A percentile compares a stretch with the other conserved stretches of the same genome.
Conservation (phyloP, 2,329 filamentous ascomycete species). For the Colletotrichum scovillei region DNA sequence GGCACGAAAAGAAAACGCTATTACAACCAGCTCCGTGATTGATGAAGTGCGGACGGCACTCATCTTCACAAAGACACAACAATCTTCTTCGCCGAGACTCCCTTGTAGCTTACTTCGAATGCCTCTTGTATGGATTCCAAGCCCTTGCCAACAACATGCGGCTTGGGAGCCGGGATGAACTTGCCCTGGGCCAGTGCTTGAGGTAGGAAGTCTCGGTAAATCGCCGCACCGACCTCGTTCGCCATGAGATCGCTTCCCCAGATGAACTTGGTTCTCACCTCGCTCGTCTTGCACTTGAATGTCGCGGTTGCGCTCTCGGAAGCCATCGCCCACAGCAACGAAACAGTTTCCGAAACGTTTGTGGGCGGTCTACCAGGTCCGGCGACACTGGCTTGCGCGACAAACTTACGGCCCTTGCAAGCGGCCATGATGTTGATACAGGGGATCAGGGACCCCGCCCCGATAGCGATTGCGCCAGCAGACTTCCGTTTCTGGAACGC, state of each 20-base stretch:
- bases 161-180: constrained; percentile 38
- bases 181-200: constrained; percentile 38
- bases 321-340: background rate
- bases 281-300: constrained; percentile 42
- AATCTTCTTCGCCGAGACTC: constrained; percentile 42
- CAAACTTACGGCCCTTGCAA: constrained; percentile 19
- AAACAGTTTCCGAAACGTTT: background rate
- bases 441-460: background rate
- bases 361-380: background rate
- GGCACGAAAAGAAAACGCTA: background rate
- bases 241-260: constrained; percentile 39
- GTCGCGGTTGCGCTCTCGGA: background rate
- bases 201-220: constrained; percentile 41
- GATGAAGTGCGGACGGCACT: background rate
- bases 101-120: constrained; percentile 37
- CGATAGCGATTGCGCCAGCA: constrained; percentile 36
- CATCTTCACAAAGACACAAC: constrained; percentile 28
- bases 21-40: background rate
- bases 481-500: constrained; percentile 40
- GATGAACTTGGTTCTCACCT: constrained; percentile 47
- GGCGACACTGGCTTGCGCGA: constrained; percentile 18
- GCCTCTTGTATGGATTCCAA: constrained; percentile 40
- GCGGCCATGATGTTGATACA: constrained; percentile 8
- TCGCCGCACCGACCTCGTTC: constrained; percentile 39
- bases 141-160: constrained; percentile 40